Conservation (phyloP, 1,139 yeast species). For the Sugiyamaella paludigena region DNA sequence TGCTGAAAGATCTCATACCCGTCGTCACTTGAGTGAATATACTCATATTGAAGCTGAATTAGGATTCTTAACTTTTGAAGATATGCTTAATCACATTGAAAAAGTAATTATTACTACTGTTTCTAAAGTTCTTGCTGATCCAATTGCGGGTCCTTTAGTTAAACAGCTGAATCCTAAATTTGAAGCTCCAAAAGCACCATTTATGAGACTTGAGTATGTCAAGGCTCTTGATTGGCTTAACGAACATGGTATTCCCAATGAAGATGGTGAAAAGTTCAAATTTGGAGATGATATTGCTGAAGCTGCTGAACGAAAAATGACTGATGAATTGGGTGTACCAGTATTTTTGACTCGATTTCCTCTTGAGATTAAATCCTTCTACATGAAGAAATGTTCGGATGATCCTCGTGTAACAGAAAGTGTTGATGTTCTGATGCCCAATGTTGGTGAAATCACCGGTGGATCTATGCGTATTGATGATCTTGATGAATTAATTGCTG, state of each 20-base stretch:
- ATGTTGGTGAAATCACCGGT: slow-evolving; percentile 97
- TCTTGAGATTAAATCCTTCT: slow-evolving; percentile 92
- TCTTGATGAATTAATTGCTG: slow-evolving; percentile 78
- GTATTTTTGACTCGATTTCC: slow-evolving; percentile 93
- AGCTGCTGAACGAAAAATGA: slow-evolving; percentile 99
- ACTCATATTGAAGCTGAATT: slow-evolving; percentile 96
- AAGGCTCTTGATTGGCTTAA: slow-evolving; percentile 95
- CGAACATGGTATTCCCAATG: slow-evolving; percentile 90
- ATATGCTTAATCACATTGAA: slow-evolving; percentile 82
- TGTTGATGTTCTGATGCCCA: slow-evolving; percentile 97
- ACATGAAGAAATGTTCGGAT: slow-evolving; percentile 90
- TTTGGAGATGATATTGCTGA: slow-evolving; percentile 99
- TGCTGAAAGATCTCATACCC: slow-evolving; percentile 98
- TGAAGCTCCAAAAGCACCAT: slow-evolving; percentile 77
- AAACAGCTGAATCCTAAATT: slow-evolving; percentile 91
- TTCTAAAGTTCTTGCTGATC: slow-evolving; percentile 78
- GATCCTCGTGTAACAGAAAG: slow-evolving; percentile 96
- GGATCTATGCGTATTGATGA: slow-evolving; percentile 96
- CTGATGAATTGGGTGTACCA: slow-evolving; percentile 90
- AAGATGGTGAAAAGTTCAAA: slow-evolving; percentile 86
- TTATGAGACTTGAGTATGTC: slow-evolving; percentile 85
- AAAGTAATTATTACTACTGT: slow-evolving; percentile 66
- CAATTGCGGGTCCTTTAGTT: slow-evolving; percentile 85
- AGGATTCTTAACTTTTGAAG: slow-evolving; percentile 83
- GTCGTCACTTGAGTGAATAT: slow-evolving; percentile 96